Conservation (phyloP, 805 yeast genomes). For the Monosporozyma aerobia region DNA sequence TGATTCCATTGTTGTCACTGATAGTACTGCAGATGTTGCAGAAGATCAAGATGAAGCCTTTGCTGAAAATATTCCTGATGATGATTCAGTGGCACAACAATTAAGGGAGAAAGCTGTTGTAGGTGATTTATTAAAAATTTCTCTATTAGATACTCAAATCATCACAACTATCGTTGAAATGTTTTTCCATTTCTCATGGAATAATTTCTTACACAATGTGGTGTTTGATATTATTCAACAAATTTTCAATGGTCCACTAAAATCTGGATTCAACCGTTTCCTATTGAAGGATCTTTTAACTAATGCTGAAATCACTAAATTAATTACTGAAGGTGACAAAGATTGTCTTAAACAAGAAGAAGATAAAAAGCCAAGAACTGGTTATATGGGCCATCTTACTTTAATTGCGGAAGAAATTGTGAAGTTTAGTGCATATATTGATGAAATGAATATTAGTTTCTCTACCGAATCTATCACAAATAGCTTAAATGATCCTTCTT, state of each 20-base stretch:
- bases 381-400: conserved; percentile 94
- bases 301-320: conserved; percentile 47
- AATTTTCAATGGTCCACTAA: conserved; percentile 63
- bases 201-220: conserved; percentile 76
- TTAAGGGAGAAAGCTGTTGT: conserved; percentile 50
- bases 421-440: conserved; percentile 53
- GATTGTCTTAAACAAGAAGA: conserved; percentile 53
- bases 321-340: conserved; percentile 57
- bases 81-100: conserved; percentile 20
- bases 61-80: conserved; percentile 1
- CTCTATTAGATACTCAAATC: conserved; percentile 54
- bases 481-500: conserved; percentile 30
- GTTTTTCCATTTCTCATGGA: conserved; percentile 73
- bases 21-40: conserved; percentile 3
- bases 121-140: conserved; percentile 66
- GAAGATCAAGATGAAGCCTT: conserved; percentile 24
- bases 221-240: conserved; percentile 80
- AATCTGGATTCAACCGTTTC: conserved; percentile 65
- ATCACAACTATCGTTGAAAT: conserved; percentile 51
- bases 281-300: conserved; percentile 54
- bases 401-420: conserved; percentile 93
- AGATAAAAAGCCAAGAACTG: conserved; percentile 59
- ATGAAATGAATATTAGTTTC: conserved; percentile 27
- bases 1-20: neutral
- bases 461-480: conserved; percentile 19